phyloP scores from a whole-genome alignment of 495 filamentous ascomycete genomes.

The Lophiostoma macrostomum region DNA sequence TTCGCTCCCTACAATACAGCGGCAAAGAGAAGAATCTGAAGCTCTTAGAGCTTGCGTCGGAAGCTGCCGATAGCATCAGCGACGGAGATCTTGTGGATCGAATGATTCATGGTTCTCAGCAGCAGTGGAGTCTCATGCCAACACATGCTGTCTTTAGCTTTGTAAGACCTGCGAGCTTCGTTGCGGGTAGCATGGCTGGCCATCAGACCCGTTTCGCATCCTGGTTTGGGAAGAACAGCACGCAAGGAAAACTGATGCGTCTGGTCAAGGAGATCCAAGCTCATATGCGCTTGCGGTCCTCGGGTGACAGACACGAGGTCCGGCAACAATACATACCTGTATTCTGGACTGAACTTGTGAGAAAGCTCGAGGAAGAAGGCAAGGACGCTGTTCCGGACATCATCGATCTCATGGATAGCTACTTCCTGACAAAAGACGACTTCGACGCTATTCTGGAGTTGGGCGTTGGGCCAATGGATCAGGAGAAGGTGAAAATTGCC shows the following conservation, averaged over 20 bases:
- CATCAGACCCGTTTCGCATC: slow-evolving; percentile 63
- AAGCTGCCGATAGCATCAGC: slow-evolving; percentile 90
- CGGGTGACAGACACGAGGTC: slow-evolving; percentile 91
- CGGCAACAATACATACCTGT: slow-evolving; percentile 90
- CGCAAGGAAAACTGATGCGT: slow-evolving; percentile 75
- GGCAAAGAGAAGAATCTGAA: slow-evolving; percentile 73
- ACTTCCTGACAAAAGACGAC: slow-evolving; percentile 94
- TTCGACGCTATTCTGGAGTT: slow-evolving; percentile 91
- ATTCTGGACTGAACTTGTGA: slow-evolving; percentile 79
- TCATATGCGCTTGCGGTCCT: slow-evolving; percentile 89
- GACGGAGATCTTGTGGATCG: slow-evolving; percentile 95
- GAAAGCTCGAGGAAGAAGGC: slow-evolving; percentile 45
- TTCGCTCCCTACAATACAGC: slow-evolving; percentile 53
- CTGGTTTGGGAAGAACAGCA: slow-evolving; percentile 96
- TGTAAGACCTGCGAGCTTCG: slow-evolving; percentile 84
- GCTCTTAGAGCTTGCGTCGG: slow-evolving; percentile 74
- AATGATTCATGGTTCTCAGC: slow-evolving; percentile 97
- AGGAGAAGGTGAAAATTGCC: slow-evolving; percentile 71
- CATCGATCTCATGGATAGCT: slow-evolving; percentile 93
- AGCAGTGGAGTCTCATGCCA: slow-evolving; percentile 98
- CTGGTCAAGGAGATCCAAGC: slow-evolving; percentile 92
- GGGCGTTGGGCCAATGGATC: slow-evolving; percentile 77
- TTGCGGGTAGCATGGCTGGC: slow-evolving; percentile 68
- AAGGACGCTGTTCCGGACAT: slow-evolving; percentile 43
- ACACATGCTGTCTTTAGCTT: slow-evolving; percentile 96